These are phyloP conservation scores for Acanthamoeba quina DNA, from an alignment of 208 protist genomes.

Conservation along the genomic window DNA sequence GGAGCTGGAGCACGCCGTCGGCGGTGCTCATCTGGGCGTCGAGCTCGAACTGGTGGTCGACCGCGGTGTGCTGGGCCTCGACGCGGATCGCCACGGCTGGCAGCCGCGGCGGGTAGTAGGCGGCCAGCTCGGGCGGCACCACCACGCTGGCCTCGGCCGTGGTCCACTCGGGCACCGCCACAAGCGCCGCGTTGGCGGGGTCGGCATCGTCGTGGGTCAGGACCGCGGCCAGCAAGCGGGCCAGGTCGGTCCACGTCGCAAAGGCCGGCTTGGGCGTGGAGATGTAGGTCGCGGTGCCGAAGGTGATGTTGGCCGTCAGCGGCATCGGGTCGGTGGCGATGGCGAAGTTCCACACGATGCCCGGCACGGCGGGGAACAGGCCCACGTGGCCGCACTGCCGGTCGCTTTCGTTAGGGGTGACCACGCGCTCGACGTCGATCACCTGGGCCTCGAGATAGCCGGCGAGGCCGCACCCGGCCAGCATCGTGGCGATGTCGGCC, in stretches of 20 bases:
- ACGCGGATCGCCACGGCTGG: not conserved
- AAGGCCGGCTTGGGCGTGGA: conserved; percentile 22
- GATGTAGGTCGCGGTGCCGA: not conserved
- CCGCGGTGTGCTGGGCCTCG: not conserved
- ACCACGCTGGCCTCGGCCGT: not conserved
- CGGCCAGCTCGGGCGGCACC: conserved; percentile 24
- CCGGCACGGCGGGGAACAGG: conserved; percentile 20
- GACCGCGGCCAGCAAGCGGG: not conserved
- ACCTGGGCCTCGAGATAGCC: not conserved
- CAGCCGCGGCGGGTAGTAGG: not conserved
- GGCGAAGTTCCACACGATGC: conserved; percentile 12
- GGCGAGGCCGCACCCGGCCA: not conserved
- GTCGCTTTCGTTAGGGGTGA: not conserved
- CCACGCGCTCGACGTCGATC: not conserved
- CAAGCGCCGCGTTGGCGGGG: not conserved
- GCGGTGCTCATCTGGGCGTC: not conserved
- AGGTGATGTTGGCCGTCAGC: not conserved
- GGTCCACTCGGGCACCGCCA: not conserved
- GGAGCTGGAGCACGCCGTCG: not conserved
- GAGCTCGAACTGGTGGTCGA: not conserved
- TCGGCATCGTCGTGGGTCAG: conserved; percentile 1
- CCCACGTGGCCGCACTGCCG: conserved; percentile 2
- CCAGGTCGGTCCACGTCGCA: conserved; percentile 2
- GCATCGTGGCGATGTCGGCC: not conserved
- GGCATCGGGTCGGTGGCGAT: not conserved